Conservation (phyloP, 371 early-diverging fungal species). For the Caulochytrium protostelioides region DNA sequence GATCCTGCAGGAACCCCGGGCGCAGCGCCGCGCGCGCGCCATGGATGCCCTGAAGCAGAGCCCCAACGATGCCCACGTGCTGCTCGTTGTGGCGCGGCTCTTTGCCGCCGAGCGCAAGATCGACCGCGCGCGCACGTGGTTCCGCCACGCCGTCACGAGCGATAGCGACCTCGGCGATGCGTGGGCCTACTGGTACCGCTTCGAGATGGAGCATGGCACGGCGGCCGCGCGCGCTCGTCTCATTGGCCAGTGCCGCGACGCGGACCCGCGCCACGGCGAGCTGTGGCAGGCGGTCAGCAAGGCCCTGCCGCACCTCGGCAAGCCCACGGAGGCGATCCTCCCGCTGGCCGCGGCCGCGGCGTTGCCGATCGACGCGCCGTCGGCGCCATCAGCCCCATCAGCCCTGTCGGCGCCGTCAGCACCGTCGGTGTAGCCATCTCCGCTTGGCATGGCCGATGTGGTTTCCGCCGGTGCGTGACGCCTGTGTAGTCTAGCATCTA, state of each 20-base stretch:
- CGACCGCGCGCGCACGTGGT: constrained; percentile 86
- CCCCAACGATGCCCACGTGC: constrained; percentile 56
- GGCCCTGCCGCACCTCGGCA: constrained; percentile 43
- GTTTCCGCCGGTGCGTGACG: no score
- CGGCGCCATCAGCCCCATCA: neutral
- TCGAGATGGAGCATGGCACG: constrained; percentile 60
- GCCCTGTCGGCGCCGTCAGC: no score
- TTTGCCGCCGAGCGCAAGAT: constrained; percentile 81
- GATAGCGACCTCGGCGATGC: constrained; percentile 79
- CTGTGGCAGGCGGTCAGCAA: constrained; percentile 63
- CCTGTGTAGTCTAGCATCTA: no score
- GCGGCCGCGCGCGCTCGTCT: constrained; percentile 20
- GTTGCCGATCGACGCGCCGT: neutral
- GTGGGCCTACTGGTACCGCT: constrained; percentile 86
- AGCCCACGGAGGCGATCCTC: constrained; percentile 39
- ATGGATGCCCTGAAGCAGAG: constrained; percentile 80
- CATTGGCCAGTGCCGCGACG: constrained; percentile 41
- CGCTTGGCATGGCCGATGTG: no score
- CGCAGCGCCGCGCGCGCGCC: constrained; percentile 64
- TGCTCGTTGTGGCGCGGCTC: constrained; percentile 67
- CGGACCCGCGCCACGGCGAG: constrained; percentile 79
- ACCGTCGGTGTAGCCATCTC: no score
- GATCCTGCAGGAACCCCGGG: constrained; percentile 65
- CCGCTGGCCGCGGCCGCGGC: constrained; percentile 29
- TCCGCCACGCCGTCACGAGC: constrained; percentile 53